Evolutionary conservation across 805 yeast genomes (phyloP), one percentile per base, ranked within the genome.

Genomic region (Limtongozyma cylindracea): DNA sequence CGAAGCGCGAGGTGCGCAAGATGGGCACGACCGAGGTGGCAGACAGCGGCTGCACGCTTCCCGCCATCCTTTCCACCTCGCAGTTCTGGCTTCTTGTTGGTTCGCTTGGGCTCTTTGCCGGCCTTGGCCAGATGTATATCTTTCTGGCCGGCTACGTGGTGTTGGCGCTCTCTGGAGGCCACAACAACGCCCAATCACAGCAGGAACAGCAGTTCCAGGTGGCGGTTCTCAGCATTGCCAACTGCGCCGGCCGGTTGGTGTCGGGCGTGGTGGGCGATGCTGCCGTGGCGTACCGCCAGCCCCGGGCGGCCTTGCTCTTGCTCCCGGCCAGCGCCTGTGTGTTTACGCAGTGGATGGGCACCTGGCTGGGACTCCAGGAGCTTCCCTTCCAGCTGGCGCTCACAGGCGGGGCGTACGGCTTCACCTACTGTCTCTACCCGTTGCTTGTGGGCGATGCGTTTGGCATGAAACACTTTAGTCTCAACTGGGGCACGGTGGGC

Each of bases 371-470:
- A 10, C 38, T 43, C 12, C 46, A 53, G 24, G 31, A n/a, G n/a
- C n/a, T n/a, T n/a, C n/a, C n/a, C n/a, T n/a, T n/a, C n/a, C n/a
- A n/a, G n/a, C n/a, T n/a, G n/a, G n/a, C n/a, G n/a, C 34, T 61
- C 11, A 55, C 61, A 15, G 91, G 91, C 1, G 46, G 67, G 17
- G 70, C 68, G 18, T 74, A 74, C 41, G 91, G 91, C 1, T 57
- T 64, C 29, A 53, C 67, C 12, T 70, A 70, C 43, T 72, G 82
- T 22, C 52, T 70, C 6, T 57, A 61, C 41, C 88, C 91, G 4
- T 63, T 73, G n/a, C 60, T 74, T 11, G 56, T 70, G n/a, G 60
- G 77, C 10, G 84, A 74, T 30, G 41, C 56, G 7, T 73, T 71
- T 43, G 88, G 88, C 3, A 58, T 74, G 47, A 48, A 48, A 10